Evolutionary conservation across 192 early-diverging fungal genomes (phyloP), one percentile per base, ranked within the genome.

Genomic region (Entomortierella parvispora): DNA sequence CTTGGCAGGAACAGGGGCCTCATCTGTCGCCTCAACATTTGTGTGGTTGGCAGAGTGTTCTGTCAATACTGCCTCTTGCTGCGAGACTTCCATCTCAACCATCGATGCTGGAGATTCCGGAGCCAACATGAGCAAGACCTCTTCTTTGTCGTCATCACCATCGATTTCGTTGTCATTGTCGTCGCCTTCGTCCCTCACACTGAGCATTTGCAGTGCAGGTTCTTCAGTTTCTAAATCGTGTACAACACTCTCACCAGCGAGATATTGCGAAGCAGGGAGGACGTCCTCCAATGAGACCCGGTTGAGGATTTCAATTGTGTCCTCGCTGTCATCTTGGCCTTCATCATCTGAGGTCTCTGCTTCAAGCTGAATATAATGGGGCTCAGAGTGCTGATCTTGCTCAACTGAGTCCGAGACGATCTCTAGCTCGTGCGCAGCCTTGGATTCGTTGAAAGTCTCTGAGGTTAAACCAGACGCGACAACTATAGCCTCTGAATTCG

Each of bases 221-320:
- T 60, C 67, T 20, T 60, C 50, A 15, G 22, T 18, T 3, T 45
- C n/a, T 12, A n/a, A 37, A 3, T 32, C 34, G 6, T 42, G n/a
- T n/a, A n/a, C n/a, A n/a, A n/a, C n/a, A n/a, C n/a, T n/a, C n/a
- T n/a, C 37, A 18, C 32, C 37, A 10, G 12, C 40, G 25, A 11
- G 58, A 23, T 14, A 0, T 12, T 15, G n/a, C 43, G 23, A 20
- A 22, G 29, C 5, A 4, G 29, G 11, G 25, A 17, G 6, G n/a
- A 7, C 8, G 12, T 48, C 49, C 1, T 42, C 37, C 2, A 10
- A 14, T 15, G 58, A 62, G 6, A 68, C 53, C 3, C 37, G 34
- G 46, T 58, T 68, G 5, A 52, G 42, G 23, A 62, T 67, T 20
- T 68, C 28, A 40, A 58, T 68, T 6, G 65, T 68, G 14, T 62